Evolutionary conservation across 1,284 basidiomycete species (phyloP).

Genomic region (Sporisorium reilianum): DNA sequence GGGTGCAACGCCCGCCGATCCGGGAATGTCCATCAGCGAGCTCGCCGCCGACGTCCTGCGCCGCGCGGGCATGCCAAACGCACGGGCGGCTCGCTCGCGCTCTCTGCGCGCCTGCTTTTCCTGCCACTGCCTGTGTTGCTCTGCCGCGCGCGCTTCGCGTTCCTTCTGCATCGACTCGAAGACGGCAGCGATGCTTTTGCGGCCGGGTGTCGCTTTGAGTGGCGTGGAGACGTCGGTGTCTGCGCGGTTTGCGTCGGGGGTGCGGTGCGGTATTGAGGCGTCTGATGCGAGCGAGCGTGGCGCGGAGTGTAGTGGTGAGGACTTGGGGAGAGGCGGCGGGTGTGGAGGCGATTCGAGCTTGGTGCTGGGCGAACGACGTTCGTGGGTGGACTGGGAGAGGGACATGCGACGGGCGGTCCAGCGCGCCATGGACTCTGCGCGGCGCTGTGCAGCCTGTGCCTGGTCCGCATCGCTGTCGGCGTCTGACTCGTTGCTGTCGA

Average conservation of each 20-base stretch:
- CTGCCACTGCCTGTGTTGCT: constrained; percentile 40
- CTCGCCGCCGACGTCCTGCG: constrained; percentile 21
- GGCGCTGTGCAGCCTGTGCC: constrained; percentile 13
- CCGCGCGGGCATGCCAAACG: constrained; percentile 18
- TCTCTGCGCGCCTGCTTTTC: constrained; percentile 42
- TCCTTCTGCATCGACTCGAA: constrained; percentile 53
- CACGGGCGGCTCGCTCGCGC: constrained; percentile 45
- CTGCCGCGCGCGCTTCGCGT: constrained; percentile 31
- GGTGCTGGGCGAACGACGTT: constrained; percentile 1
- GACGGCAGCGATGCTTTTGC: constrained; percentile 48
- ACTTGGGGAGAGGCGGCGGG: background rate
- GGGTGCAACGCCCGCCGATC: background rate
- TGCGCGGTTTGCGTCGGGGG: constrained; percentile 2
- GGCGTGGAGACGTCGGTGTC: constrained; percentile 7
- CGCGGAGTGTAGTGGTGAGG: constrained; percentile 7
- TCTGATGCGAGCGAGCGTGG: constrained; percentile 16
- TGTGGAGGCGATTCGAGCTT: constrained; percentile 3
- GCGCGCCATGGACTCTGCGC: constrained; percentile 40
- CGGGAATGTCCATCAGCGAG: constrained; percentile 23
- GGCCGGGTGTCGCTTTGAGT: constrained; percentile 28
- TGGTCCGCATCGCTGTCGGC: constrained; percentile 37
- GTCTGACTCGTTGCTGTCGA: constrained; percentile 28
- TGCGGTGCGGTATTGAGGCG: constrained; percentile 5
- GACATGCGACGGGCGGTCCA: constrained; percentile 37
- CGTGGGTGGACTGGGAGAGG: background rate